Percentiles rank a stretch among this genome's conserved stretches.
Conservation (phyloP, 2,329 filamentous ascomycete species). For the Helicocarpus griseus region DNA sequence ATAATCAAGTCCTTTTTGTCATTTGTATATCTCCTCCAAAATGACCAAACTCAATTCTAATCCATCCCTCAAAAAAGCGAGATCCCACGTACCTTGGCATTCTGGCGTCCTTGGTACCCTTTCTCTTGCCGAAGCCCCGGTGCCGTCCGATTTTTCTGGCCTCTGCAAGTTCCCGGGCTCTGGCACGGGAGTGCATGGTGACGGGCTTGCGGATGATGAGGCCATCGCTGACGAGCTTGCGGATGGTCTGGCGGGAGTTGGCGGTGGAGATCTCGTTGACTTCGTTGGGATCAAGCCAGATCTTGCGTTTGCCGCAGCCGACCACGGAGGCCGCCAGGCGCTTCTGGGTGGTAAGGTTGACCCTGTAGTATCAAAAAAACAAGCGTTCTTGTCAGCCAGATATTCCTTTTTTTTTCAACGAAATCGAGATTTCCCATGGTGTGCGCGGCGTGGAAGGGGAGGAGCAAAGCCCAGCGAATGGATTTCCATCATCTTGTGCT, state of each 20-base stretch:
- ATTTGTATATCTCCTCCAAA: neutral
- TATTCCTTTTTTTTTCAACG: slow-evolving; percentile 16
- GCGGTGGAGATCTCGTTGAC: slow-evolving; percentile 98
- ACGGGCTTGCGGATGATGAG: slow-evolving; percentile 99
- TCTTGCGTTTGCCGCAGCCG: slow-evolving; percentile 99
- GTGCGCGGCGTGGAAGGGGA: slow-evolving; percentile 4
- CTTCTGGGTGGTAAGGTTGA: slow-evolving; percentile 99
- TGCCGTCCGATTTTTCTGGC: slow-evolving; percentile 93
- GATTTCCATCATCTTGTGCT: neutral
- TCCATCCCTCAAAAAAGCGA: neutral
- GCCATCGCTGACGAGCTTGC: slow-evolving; percentile 99
- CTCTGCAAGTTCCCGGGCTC: slow-evolving; percentile 89
- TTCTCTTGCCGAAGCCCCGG: slow-evolving; percentile 99
- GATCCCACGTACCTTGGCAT: slow-evolving; percentile 75
- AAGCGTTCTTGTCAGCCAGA: slow-evolving; percentile 9
- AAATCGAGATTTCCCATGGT: slow-evolving; percentile 30
- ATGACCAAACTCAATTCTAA: neutral
- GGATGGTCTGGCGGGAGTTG: slow-evolving; percentile 99
- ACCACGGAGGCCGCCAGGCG: slow-evolving; percentile 97
- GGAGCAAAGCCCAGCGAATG: neutral
- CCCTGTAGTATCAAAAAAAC: slow-evolving; percentile 52
- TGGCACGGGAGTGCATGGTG: slow-evolving; percentile 97
- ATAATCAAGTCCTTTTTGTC: neutral
- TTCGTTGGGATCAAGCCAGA: slow-evolving; percentile 99
- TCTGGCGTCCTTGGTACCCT: slow-evolving; percentile 99